Evolutionary conservation across 371 early-diverging fungal species (phyloP).

Genomic region (Gilbertella persicaria): DNA sequence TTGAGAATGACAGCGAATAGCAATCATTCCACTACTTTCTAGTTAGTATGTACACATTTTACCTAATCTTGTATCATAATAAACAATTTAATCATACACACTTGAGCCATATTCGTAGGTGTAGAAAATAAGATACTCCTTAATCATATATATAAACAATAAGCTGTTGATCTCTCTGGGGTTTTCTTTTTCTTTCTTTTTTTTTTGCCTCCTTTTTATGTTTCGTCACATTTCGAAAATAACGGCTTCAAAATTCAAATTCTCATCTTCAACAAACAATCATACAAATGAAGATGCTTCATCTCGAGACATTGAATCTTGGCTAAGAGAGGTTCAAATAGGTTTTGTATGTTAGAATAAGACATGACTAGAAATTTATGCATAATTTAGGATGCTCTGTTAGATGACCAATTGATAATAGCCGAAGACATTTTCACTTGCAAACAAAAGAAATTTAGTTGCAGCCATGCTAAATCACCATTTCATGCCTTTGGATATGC

Average conservation of each 20-base stretch:
- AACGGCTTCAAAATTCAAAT: slow-evolving; percentile 18
- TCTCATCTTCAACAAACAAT: slow-evolving; percentile 9
- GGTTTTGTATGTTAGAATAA: slow-evolving; percentile 15
- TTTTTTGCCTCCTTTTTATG: slow-evolving; percentile 11
- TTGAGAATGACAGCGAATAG: slow-evolving; percentile 5
- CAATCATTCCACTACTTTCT: too few species aligned
- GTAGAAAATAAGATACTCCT: neutral
- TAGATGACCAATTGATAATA: slow-evolving; percentile 25
- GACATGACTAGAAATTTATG: neutral
- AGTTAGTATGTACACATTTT: too few species aligned
- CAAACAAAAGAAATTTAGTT: slow-evolving; percentile 1
- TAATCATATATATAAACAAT: neutral
- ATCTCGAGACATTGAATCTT: neutral
- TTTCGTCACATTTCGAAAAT: slow-evolving; percentile 28
- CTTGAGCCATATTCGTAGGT: neutral
- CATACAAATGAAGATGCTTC: neutral
- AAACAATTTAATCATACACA: too few species aligned
- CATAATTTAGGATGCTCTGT: slow-evolving; percentile 30
- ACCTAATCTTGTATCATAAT: too few species aligned
- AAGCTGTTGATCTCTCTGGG: neutral
- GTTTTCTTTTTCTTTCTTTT: slow-evolving; percentile 4
- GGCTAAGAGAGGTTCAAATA: slow-evolving; percentile 19
- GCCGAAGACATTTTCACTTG: slow-evolving; percentile 24
- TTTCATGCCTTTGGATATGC: slow-evolving; percentile 36
- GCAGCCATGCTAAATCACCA: slow-evolving; percentile 15